A percentile compares a stretch with the other conserved stretches of the same genome.
These are phyloP conservation scores for Citrus trifoliata DNA, from an alignment of 345 rosid genomes.

Conservation along the genomic window DNA sequence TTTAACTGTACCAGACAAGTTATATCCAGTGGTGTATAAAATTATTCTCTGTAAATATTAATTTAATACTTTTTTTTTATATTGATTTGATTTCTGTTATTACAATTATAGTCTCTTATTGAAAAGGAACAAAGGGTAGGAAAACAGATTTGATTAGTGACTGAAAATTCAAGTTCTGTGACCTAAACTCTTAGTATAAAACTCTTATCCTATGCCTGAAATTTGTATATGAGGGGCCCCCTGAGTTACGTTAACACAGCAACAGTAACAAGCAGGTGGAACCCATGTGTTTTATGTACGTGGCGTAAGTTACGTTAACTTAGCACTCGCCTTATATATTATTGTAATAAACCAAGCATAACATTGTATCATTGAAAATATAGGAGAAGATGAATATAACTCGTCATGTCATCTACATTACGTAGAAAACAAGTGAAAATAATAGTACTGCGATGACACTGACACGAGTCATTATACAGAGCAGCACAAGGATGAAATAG, in stretches of 20 bases:
- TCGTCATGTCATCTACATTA: not conserved
- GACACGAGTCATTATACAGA: not conserved
- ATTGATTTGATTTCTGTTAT: not conserved
- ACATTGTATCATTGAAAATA: not conserved
- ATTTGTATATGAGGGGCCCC: not conserved
- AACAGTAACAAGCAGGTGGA: fast-evolving
- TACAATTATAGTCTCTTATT: not conserved
- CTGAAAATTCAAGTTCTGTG: not conserved
- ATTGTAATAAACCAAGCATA: not conserved
- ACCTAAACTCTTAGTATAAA: not conserved
- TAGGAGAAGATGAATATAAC: not conserved
- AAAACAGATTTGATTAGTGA: not conserved
- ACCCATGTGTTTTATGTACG: too few relatives aligned
- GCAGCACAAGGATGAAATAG: not conserved
- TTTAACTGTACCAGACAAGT: not conserved
- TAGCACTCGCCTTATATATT: too few relatives aligned
- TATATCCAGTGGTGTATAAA: not conserved
- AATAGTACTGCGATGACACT: not conserved
- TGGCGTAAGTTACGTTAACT: too few relatives aligned
- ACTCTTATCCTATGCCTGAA: not conserved
- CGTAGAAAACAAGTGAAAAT: not conserved
- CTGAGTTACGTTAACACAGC: fast-evolving
- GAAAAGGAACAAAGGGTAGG: not conserved
- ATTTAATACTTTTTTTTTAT: not conserved
- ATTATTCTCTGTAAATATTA: not conserved